Conservation (phyloP, 148 eudicot genomes). For the Amaranthus palmeri region DNA sequence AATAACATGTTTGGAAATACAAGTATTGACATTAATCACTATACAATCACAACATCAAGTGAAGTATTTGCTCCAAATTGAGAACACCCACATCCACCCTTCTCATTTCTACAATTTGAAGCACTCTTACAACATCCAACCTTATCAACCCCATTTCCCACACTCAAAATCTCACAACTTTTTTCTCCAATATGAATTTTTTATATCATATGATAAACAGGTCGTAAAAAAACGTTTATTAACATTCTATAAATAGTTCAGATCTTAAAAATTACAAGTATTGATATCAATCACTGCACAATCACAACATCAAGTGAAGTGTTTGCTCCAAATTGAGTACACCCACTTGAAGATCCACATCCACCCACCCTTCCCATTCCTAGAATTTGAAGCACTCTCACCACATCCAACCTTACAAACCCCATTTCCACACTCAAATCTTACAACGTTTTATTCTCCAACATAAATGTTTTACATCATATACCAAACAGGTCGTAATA, state of each 20-base stretch:
- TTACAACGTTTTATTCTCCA: background rate
- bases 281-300: background rate
- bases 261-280: background rate
- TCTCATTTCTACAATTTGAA: conserved; percentile 9
- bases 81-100: conserved; percentile 2
- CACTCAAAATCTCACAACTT: background rate
- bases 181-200: no score
- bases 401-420: conserved; percentile 8
- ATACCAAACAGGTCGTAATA: no score
- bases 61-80: conserved; percentile 11
- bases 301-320: conserved; percentile 10
- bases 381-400: conserved; percentile 13
- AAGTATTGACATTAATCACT: no score
- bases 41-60: background rate
- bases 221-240: no score
- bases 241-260: background rate
- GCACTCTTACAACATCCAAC: conserved; percentile 15
- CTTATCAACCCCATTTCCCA: background rate
- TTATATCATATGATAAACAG: no score
- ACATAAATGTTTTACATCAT: no score
- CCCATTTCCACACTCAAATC: background rate
- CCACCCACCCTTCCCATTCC: conserved; percentile 6
- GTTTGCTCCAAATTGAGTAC: conserved; percentile 10
- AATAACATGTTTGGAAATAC: no score
- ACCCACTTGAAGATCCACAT: background rate